Evolutionary conservation across 345 rosid species (phyloP).

Genomic region (Salix dunnii): DNA sequence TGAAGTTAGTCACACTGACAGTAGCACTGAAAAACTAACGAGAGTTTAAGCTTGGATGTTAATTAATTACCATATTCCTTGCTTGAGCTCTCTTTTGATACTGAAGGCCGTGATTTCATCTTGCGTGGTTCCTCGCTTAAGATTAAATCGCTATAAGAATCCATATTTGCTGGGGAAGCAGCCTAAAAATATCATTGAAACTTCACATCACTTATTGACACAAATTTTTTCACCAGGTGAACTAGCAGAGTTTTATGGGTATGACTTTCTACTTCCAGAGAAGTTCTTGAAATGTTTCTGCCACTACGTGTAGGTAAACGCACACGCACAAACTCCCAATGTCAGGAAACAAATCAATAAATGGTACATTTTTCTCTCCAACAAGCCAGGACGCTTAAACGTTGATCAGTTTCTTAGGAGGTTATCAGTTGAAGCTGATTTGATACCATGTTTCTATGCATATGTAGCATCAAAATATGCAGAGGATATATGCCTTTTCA

Average conservation of each 20-base stretch:
- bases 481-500: background rate
- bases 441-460: no score
- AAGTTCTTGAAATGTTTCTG: background rate
- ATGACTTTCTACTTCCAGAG: background rate
- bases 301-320: background rate
- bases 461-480: background rate
- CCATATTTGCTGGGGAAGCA: background rate
- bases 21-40: background rate
- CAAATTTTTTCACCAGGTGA: background rate
- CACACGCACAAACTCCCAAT: background rate
- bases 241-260: background rate
- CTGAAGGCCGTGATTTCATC: background rate
- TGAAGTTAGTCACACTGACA: background rate
- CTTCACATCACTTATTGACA: background rate
- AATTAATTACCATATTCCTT: conserved; percentile 8
- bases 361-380: background rate
- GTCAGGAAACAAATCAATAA: background rate
- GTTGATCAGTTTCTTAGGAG: background rate
- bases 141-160: conserved; percentile 3
- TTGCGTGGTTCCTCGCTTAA: background rate
- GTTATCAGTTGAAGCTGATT: background rate
- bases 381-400: background rate
- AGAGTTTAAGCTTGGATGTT: background rate
- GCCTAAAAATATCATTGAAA: background rate
- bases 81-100: background rate